A percentile compares a stretch with the other conserved stretches of the same genome.
Conservation (phyloP, 129 eudicot genomes). For the sunflower (Helianthus annuus) region DNA sequence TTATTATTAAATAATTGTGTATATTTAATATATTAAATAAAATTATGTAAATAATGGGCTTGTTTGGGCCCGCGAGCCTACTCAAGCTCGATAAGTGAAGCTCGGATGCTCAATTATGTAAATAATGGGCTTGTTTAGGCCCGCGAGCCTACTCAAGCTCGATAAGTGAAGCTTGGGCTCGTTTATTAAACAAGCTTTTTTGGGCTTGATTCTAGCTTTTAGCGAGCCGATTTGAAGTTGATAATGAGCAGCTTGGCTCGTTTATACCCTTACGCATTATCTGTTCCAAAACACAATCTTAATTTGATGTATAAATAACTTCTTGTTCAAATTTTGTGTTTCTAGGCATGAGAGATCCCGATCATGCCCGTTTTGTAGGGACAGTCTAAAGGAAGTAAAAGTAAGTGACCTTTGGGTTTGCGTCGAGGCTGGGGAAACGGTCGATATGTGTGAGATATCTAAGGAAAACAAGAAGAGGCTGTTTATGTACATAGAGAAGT, state of each 20-base stretch:
- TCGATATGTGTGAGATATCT: constrained; percentile 41
- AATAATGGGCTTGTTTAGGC: too few species aligned
- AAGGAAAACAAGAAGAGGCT: constrained; percentile 60
- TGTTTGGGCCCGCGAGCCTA: too few species aligned
- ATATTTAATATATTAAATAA: too few species aligned
- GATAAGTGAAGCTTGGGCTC: too few species aligned
- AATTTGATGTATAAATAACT: neutral
- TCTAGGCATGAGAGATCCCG: constrained; percentile 63
- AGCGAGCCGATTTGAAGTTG: neutral
- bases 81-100: too few species aligned
- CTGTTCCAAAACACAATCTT: neutral
- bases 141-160: too few species aligned
- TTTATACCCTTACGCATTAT: too few species aligned
- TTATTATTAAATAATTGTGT: too few species aligned
- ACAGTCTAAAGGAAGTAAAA: constrained; percentile 53
- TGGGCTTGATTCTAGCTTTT: neutral
- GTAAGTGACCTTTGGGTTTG: constrained; percentile 69
- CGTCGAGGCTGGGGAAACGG: constrained; percentile 47
- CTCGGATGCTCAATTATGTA: too few species aligned
- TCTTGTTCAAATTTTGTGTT: neutral
- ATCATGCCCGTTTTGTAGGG: constrained; percentile 84
- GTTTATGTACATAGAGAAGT: constrained; percentile 66
- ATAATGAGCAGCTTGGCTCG: too few species aligned
- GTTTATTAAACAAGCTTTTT: too few species aligned
- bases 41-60: too few species aligned